Conservation (phyloP, 2,329 filamentous ascomycete genomes). For the Aureobasidium subglaciale region DNA sequence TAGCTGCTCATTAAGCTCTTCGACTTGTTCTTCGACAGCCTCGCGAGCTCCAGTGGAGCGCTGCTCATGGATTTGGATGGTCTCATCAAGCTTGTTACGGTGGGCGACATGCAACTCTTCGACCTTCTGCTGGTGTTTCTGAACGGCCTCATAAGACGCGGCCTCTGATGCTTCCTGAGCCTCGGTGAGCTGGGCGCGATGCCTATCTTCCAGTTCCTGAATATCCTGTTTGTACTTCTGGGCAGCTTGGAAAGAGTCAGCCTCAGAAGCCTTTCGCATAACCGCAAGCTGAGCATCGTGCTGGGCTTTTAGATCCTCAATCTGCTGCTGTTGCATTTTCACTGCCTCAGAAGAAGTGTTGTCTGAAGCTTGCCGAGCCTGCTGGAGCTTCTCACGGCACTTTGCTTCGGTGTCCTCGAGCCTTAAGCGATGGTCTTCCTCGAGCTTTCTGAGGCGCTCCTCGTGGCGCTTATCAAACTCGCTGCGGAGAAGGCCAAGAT, state of each 20-base stretch:
- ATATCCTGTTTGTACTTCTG: conserved; percentile 8
- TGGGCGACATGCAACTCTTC: neutral
- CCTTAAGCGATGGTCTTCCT: neutral
- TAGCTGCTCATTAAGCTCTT: conserved; percentile 3
- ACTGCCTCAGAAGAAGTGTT: neutral
- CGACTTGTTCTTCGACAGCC: conserved; percentile 5
- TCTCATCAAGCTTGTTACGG: neutral
- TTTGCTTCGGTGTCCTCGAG: neutral
- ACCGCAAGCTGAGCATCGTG: conserved; percentile 5
- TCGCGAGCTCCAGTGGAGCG: neutral
- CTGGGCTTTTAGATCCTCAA: neutral
- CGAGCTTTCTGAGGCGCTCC: neutral
- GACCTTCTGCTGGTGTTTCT: neutral
- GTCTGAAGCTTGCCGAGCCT: neutral
- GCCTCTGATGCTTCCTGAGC: neutral
- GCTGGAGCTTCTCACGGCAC: neutral
- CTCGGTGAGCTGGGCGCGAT: neutral
- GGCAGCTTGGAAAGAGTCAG: neutral
- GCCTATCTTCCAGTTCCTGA: neutral
- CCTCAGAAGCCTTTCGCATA: neutral
- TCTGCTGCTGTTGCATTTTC: neutral
- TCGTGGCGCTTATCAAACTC: conserved; percentile 3
- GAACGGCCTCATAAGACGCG: neutral
- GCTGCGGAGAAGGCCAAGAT: neutral
- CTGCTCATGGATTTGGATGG: neutral